phyloP scores from a whole-genome alignment of 2,329 filamentous ascomycete species.

The Chrysosporium queenslandicum region DNA sequence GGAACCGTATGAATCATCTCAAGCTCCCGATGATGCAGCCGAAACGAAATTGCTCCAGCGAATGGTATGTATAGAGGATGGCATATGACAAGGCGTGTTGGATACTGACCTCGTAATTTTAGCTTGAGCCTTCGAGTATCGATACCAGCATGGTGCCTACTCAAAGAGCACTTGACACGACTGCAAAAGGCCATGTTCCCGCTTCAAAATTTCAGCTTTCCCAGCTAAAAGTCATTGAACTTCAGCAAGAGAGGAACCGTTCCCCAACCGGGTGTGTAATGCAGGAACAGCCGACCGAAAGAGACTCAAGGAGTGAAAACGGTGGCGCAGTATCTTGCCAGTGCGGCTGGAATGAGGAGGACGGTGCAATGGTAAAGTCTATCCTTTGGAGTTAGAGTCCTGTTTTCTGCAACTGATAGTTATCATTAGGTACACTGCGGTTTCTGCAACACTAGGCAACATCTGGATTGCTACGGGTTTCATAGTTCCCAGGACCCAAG shows the following conservation, averaged over 20 bases:
- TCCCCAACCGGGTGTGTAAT: neutral
- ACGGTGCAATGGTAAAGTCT: slow-evolving; percentile 34
- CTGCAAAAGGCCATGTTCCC: slow-evolving; percentile 10
- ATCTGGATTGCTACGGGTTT: slow-evolving; percentile 41
- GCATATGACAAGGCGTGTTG: too few relatives aligned
- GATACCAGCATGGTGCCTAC: slow-evolving; percentile 25
- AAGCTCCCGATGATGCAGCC: slow-evolving; percentile 21
- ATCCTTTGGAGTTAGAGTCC: neutral
- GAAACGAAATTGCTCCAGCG: slow-evolving; percentile 24
- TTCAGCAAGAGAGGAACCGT: slow-evolving; percentile 14
- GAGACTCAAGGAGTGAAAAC: neutral
- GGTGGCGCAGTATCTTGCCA: slow-evolving; percentile 29
- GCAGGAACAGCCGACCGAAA: neutral
- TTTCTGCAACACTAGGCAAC: slow-evolving; percentile 39
- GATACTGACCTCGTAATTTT: slow-evolving; percentile 15
- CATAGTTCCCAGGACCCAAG: slow-evolving; percentile 28
- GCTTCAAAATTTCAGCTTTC: slow-evolving; percentile 16
- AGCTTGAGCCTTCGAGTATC: slow-evolving; percentile 19
- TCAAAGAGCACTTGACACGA: slow-evolving; percentile 16
- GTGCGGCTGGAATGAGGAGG: slow-evolving; percentile 33
- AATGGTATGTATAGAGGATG: slow-evolving; percentile 27
- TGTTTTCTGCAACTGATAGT: neutral
- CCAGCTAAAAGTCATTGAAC: slow-evolving; percentile 16
- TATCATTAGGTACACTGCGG: slow-evolving; percentile 34
- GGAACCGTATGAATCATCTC: slow-evolving; percentile 20